Evolutionary conservation across 1,284 basidiomycete genomes (phyloP), one percentile per base, ranked within the genome.

Genomic region (Moesziomyces antarcticus): DNA sequence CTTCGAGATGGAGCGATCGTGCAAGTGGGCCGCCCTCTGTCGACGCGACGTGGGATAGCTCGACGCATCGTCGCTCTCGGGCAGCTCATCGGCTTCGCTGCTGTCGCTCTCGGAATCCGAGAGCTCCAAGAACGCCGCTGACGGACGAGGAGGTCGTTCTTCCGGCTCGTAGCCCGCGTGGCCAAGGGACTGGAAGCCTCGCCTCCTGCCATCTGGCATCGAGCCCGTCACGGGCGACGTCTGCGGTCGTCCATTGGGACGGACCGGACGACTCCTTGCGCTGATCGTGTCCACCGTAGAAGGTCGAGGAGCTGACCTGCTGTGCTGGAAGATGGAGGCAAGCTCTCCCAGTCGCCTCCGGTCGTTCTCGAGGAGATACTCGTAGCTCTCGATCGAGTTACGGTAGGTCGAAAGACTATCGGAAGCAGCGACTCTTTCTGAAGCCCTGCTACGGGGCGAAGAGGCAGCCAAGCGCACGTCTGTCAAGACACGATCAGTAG

Each of bases 331-430:
- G 47, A 72, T 72, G 8, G 69, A 66, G 11, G 69, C 69, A 11
- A 72, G 63, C 46, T 72, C 63, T 6, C 25, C 41, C 7, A 72
- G 59, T 2, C 63, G 62, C 43, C 52, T 48, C 9, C 41, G 51
- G 35, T 66, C 56, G 45, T 65, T 49, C 2, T 59, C 41, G 46
- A 66, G 68, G 18, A 71, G 48, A 20, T 66, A 56, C 22, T 72
- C 69, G 49, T 61, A 72, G 47, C 62, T 66, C 16, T 66, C 68
- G 41, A 71, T 65, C 47, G 68, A 71, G 30, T 50, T 55, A 50
- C 62, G 62, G 30, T 71, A 66, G 1, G 54, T 46, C 37, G 57
- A 53, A 14, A 65, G 43, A 45, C 49, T 37, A 35, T 71, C 68
- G 1, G 51, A 21, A 25, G 43, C 43, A 4, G 20, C 37, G 1